Conservation (phyloP, 1,139 yeast species). For the Petasospora rhodanensis region DNA sequence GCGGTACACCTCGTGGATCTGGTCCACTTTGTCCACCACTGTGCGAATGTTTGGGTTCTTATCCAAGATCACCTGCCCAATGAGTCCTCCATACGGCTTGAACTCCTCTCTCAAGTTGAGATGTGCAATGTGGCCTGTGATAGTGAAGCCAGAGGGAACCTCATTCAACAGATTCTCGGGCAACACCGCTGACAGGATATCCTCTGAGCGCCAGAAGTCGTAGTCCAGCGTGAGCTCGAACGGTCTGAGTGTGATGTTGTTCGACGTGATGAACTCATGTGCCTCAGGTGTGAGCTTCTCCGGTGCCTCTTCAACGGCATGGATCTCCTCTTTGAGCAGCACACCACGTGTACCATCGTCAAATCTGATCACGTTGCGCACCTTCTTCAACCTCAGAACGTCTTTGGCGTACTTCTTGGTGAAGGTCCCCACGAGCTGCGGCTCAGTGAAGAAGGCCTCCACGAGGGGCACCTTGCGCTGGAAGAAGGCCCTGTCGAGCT, state of each 20-base stretch:
- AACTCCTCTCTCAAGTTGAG: constrained; percentile 80
- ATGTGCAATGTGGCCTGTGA: constrained; percentile 96
- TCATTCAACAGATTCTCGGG: constrained; percentile 71
- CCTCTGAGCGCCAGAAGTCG: constrained; percentile 85
- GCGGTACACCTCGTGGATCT: constrained; percentile 82
- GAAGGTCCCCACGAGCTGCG: constrained; percentile 47
- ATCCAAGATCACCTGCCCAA: constrained; percentile 88
- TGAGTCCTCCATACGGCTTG: constrained; percentile 72
- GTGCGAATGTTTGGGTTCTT: constrained; percentile 78
- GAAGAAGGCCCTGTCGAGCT: constrained; percentile 63
- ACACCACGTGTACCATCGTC: constrained; percentile 51
- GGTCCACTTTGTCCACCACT: constrained; percentile 90
- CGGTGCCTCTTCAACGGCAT: constrained; percentile 35
- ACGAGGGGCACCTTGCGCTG: constrained; percentile 50
- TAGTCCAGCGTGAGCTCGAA: constrained; percentile 61
- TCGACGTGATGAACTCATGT: constrained; percentile 40
- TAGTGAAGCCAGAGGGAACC: constrained; percentile 86
- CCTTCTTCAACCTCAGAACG: constrained; percentile 56
- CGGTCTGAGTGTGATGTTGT: constrained; percentile 44
- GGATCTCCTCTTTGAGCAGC: constrained; percentile 51
- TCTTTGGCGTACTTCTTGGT: constrained; percentile 51
- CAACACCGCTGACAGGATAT: constrained; percentile 67
- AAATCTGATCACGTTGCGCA: constrained; percentile 59
- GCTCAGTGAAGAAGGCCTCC: constrained; percentile 67
- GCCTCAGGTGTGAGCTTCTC: constrained; percentile 40